Evolutionary conservation across 2,329 filamentous ascomycete genomes (phyloP), one percentile per base, ranked within the genome.

Genomic region (Monosporascus sp.): DNA sequence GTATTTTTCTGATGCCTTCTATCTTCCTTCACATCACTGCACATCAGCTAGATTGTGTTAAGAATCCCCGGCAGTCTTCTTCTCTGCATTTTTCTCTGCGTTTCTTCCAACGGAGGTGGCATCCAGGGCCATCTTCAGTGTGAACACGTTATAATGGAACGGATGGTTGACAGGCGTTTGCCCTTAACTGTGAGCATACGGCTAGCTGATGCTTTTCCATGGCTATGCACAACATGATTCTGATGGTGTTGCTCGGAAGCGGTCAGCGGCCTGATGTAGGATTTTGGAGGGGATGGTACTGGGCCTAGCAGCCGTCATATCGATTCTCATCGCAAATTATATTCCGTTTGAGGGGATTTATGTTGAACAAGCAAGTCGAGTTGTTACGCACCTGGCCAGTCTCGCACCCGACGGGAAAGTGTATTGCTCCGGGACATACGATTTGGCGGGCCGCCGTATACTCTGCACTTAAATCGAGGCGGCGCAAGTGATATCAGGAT

Each of bases 1-100:
- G 89, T 92, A 88, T 91, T 90, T 85, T 81, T 85, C 75, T 87
- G 77, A 81, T 68, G 72, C 60, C 50, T 57, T 48, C 49, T 56
- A 56, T 68, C 62, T 63, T 70, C 66, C 65, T 67, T 71, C 65
- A 61, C 67, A 61, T 54, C 62, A 55, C 51, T 67, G 63, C 58
- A 60, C 64, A 60, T 65, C 55, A n/a, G n/a, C 6, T 28, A 11
- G 24, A 43, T 14, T 43, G 40, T 57, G 57, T 31, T 47, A 51
- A 44, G 49, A 49, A 44, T 20, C 35, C 49, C 49, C n/a, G 50
- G 49, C 31, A 49, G 37, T 51, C 31, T 35, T 31, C 28, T 31
- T 35, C 31, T 35, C 31, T 35, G 43, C 48, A 50, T 47, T 43
- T 47, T 43, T 53, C 37, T 46, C n/a, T 22, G 8, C n/a, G 2